A percentile compares a stretch with the other conserved stretches of the same genome.
Conservation (phyloP, 2,329 filamentous ascomycete genomes). For the Rutstroemia sp. region DNA sequence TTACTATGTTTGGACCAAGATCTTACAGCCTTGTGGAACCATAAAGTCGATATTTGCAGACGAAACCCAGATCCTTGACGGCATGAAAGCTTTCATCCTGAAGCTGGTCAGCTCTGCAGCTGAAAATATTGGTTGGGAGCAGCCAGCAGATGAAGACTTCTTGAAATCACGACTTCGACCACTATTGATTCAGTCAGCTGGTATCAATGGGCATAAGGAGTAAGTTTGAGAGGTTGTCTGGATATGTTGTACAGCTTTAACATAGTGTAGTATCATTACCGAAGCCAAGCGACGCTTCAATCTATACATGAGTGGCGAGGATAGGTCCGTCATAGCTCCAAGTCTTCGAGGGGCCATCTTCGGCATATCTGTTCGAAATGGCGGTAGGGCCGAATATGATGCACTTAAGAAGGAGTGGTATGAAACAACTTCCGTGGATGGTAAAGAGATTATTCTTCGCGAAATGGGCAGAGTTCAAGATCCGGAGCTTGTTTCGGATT, state of each 20-base stretch:
- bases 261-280: constrained; percentile 47
- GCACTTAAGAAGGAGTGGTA: constrained; percentile 80
- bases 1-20: constrained; percentile 83
- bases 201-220: constrained; percentile 67
- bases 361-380: constrained; percentile 68
- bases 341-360: constrained; percentile 77
- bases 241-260: not conserved
- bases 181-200: constrained; percentile 69
- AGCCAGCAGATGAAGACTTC: constrained; percentile 70
- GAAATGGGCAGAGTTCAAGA: constrained; percentile 66
- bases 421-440: constrained; percentile 77
- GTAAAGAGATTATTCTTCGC: constrained; percentile 76
- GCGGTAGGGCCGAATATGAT: constrained; percentile 61
- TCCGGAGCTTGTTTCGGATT: constrained; percentile 56
- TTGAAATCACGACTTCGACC: constrained; percentile 77
- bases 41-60: constrained; percentile 81
- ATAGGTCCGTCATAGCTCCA: constrained; percentile 65
- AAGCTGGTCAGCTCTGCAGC: constrained; percentile 69
- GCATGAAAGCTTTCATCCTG: constrained; percentile 70
- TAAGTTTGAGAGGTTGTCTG: constrained; percentile 36
- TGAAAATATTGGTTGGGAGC: constrained; percentile 80
- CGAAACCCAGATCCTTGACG: constrained; percentile 63
- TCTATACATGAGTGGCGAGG: constrained; percentile 60
- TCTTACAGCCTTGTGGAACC: constrained; percentile 66
- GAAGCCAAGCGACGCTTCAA: constrained; percentile 77